phyloP scores from a whole-genome alignment of 805 yeast species.

The Yamadazyma laniorum region DNA sequence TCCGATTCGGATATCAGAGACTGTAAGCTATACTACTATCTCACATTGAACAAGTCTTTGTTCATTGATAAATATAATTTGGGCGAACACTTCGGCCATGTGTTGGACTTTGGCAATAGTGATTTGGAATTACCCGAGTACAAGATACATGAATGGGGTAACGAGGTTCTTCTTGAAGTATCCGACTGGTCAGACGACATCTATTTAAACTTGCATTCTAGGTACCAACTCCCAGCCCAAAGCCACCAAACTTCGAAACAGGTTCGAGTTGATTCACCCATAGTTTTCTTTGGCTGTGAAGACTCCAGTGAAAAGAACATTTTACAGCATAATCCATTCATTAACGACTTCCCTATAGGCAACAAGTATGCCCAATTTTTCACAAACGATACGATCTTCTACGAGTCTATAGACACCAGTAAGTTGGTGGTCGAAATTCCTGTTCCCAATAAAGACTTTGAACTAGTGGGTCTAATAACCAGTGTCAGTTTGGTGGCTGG shows the following conservation, averaged over 20 bases:
- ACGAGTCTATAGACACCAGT: constrained; percentile 15
- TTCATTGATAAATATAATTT: constrained; percentile 43
- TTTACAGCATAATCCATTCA: constrained; percentile 38
- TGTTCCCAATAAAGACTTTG: constrained; percentile 13
- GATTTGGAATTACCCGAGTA: constrained; percentile 44
- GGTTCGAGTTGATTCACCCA: constrained; percentile 12
- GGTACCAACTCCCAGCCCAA: constrained; percentile 36
- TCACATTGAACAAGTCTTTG: constrained; percentile 28
- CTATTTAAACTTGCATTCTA: constrained; percentile 35
- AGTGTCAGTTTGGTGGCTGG: constrained; percentile 11
- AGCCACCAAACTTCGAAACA: constrained; percentile 6
- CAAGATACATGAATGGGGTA: constrained; percentile 38
- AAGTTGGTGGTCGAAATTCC: constrained; percentile 9
- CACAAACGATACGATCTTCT: constrained; percentile 41
- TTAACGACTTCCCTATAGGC: constrained; percentile 26
- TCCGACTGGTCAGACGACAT: constrained; percentile 14
- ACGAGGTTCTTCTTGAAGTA: constrained; percentile 33
- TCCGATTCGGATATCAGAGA: constrained; percentile 24
- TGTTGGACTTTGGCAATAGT: constrained; percentile 29
- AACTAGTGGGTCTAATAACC: constrained; percentile 12
- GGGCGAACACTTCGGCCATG: constrained; percentile 16
- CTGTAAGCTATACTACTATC: constrained; percentile 35
- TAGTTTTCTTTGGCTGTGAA: constrained; percentile 38
- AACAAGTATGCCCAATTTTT: constrained; percentile 33
- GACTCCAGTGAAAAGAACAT: constrained; percentile 22